Evolutionary conservation across 192 early-diverging fungal species (phyloP).

Genomic region (Dispira simplex): DNA sequence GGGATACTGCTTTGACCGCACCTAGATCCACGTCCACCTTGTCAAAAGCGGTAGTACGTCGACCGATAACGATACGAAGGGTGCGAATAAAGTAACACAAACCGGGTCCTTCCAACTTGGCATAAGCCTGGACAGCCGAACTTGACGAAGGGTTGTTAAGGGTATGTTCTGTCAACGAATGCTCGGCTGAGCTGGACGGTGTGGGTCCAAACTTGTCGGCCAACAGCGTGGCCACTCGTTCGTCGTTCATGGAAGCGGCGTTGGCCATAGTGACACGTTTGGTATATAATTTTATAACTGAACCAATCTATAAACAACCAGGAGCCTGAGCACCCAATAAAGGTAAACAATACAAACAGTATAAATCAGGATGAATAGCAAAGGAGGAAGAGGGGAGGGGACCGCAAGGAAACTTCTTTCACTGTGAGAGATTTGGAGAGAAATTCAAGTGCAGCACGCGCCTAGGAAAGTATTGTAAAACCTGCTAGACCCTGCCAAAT

Average conservation of each 20-base stretch:
- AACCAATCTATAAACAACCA: too few relatives aligned
- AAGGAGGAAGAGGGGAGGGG: too few relatives aligned
- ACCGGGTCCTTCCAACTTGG: constrained; percentile 72
- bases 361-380: too few relatives aligned
- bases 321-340: too few relatives aligned
- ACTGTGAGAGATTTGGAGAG: too few relatives aligned
- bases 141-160: constrained; percentile 1
- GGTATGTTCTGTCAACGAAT: neutral
- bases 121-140: constrained; percentile 69
- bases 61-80: constrained; percentile 60
- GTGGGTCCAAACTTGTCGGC: constrained; percentile 8
- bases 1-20: constrained; percentile 67
- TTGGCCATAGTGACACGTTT: neutral
- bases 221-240: constrained; percentile 7
- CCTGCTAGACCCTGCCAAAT: too few relatives aligned
- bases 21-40: constrained; percentile 80
- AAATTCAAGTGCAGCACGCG: too few relatives aligned
- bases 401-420: too few relatives aligned
- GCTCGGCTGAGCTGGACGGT: neutral
- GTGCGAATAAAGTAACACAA: constrained; percentile 78
- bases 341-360: too few relatives aligned
- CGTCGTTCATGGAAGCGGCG: constrained; percentile 8
- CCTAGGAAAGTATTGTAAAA: too few relatives aligned
- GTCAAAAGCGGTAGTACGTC: constrained; percentile 41
- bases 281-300: too few relatives aligned